Evolutionary conservation across 345 rosid genomes (phyloP), one percentile per base, ranked within the genome.

Genomic region (Gossypium thurberi): DNA sequence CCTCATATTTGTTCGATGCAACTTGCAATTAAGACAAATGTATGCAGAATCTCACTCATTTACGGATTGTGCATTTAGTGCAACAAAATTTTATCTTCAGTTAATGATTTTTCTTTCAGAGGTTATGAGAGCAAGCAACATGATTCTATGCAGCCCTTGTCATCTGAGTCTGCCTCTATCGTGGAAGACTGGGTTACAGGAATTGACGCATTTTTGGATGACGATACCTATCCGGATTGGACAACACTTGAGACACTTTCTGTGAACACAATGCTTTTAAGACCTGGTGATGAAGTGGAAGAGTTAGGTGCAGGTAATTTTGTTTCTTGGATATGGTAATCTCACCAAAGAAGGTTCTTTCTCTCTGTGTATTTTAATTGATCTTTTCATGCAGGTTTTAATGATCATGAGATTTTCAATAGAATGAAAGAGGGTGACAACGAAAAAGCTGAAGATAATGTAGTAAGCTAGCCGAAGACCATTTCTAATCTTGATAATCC

Each of bases 121-220:
- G 72, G 75, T 75, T 78, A 77, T 25, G 67, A 73, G 44, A 86
- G 78, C 79, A 84, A 60, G 44, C 81, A 82, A 61, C 84, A 76
- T 77, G 75, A 74, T 48, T 57, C 61, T 10, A 53, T 62, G 77
- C 97, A 89, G 72, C 89, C 90, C 20, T 65, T 87, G 44, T 84
- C 89, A 63, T 81, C 80, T 55, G 96, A 81, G 43, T 71, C 81
- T 59, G 51, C 78, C 75, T 74, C 64, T 67, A 46, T 81, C 43
- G 66, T 86, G 62, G 97, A 95, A 82, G 99, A 92, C 52, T 95
- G 99, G 99, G 80, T 91, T 63, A 74, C 77, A 0, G 84, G 84
- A 74, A 88, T 85, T 76, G 89, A 86, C 20, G 77, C 70, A 2
- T 79, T 73, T 48, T 69, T 81, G 79, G 91, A 89, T 75, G 89